Evolutionary conservation across 768 basidiomycete genomes (phyloP), one percentile per base, ranked within the genome.

Genomic region (Rhizopogon salebrosus): DNA sequence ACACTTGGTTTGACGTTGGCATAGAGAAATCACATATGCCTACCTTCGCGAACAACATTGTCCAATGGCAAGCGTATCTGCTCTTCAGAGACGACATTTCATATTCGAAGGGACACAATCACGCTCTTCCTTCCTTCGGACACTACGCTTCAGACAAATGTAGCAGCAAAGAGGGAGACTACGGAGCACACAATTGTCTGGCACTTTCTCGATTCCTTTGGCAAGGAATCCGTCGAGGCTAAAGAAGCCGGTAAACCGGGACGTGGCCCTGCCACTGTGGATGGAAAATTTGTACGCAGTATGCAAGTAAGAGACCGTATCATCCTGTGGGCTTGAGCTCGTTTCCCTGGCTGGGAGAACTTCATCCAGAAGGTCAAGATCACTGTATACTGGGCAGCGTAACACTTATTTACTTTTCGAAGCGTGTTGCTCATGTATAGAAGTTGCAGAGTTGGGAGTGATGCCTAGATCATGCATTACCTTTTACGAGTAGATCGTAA

Each of bases 331-430:
- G 29, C 6, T 18, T 26, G 39, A 18, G 41, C 11, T 26, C 26
- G 23, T 45, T n/a, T 29, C 29, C 39, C 26, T 22, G 10, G n/a
- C 10, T 10, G 24, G 26, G 11, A 11, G 41, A 34, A 34, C 10
- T 11, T 18, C 20, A 34, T 51, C 14, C 13, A 18, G 26, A 51
- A 51, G 41, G 49, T 41, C 7, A 39, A 27, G 16, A 54, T 51
- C 22, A 39, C 24, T 26, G 43, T 53, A 6, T 39, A 48, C 36
- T 53, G 52, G 52, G 52, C 36, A 10, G 26, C 31, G 35, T 54
- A 42, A 46, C 9, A 18, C 39, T n/a, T n/a, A n/a, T n/a, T n/a
- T n/a, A n/a, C n/a, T n/a, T n/a, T n/a, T n/a, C n/a, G n/a, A n/a
- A n/a, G n/a, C n/a, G n/a, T n/a, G n/a, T n/a, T n/a, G n/a, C n/a